phyloP scores from a whole-genome alignment of 192 early-diverging fungal species.

The Mortierella hygrophila region DNA sequence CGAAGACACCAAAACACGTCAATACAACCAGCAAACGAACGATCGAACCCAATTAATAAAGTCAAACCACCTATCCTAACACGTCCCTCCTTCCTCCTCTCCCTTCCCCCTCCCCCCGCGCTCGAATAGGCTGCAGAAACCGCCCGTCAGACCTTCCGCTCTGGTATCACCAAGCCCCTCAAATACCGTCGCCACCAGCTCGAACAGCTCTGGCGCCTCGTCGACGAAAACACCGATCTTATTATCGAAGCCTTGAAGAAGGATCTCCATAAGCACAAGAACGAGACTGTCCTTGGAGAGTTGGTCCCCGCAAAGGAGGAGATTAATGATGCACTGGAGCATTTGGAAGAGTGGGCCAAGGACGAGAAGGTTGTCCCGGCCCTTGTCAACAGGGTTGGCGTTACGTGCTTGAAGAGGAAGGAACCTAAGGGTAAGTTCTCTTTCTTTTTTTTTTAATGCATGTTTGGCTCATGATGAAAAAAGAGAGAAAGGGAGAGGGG shows the following conservation, averaged over 20 bases:
- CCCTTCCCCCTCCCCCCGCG: neutral
- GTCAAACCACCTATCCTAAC: neutral
- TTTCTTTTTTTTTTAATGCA: neutral
- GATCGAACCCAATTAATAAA: too few relatives aligned
- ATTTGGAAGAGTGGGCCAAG: constrained; percentile 72
- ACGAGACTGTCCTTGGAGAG: constrained; percentile 45
- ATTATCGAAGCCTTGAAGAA: constrained; percentile 48
- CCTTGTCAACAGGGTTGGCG: constrained; percentile 61
- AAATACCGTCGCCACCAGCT: constrained; percentile 59
- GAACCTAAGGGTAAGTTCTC: constrained; percentile 81
- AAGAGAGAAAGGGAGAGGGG: too few relatives aligned
- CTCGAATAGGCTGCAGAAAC: constrained; percentile 30
- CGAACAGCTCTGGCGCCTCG: constrained; percentile 42
- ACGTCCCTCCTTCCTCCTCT: neutral
- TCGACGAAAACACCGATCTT: constrained; percentile 50
- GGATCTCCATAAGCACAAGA: constrained; percentile 51
- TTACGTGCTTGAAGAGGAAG: constrained; percentile 66
- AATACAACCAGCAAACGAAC: neutral
- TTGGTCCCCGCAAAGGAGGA: constrained; percentile 55
- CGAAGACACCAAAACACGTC: neutral
- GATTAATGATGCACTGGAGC: constrained; percentile 63
- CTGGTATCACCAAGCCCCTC: constrained; percentile 50
- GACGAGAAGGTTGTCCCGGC: constrained; percentile 62
- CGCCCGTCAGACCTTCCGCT: constrained; percentile 45
- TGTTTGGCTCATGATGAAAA: too few relatives aligned